Evolutionary conservation across 345 rosid genomes (phyloP), one percentile per base, ranked within the genome.

Genomic region (Clausena lansium): DNA sequence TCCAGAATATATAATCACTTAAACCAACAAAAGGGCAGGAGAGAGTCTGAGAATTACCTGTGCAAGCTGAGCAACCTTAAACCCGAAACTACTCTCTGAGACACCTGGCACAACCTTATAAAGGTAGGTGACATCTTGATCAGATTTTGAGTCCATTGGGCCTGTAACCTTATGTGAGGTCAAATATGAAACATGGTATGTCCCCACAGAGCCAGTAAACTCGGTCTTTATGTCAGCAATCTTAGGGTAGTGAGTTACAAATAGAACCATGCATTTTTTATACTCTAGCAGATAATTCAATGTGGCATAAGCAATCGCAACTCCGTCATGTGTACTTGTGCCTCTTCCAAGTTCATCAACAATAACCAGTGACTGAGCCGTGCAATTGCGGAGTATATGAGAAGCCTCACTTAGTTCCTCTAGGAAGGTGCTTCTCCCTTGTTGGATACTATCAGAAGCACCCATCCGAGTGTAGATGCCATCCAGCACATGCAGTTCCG

Each of bases 301-400:
- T n/a, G 97, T 86, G 45, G 99, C 97, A 86, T 92, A 91, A 41
- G 99, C 98, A 77, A 95, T 91, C 57, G 99, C 97, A 75, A 86
- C 94, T 65, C 99, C 98, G 39, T 95, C 99, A 67, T 95, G 94
- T 45, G 99, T 93, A 83, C 98, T 93, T 47, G 99, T 92, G 76
- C 99, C 99, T 79, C 98, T 85, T 47, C 99, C 98, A 73, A 95
- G 97, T 89, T 95, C 99, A 70, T 95, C 98, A 32, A 95, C 82
- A 77, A 95, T 90, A 75, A 95, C 99, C 62, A 95, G 90, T 1
- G 99, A 95, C 66, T 78, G 79, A 14, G 83, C 73, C 1, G 98
- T 89, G 84, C 96, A 93, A 70, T 84, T 92, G 81, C 57, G 81
- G 70, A 95, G 90, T 83, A 95, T 92, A 39, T 86, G 84, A 52